A percentile compares a stretch with the other conserved stretches of the same genome.
These are phyloP conservation scores for Leccinum truebloodii DNA, from an alignment of 768 basidiomycete genomes.

Conservation along the genomic window DNA sequence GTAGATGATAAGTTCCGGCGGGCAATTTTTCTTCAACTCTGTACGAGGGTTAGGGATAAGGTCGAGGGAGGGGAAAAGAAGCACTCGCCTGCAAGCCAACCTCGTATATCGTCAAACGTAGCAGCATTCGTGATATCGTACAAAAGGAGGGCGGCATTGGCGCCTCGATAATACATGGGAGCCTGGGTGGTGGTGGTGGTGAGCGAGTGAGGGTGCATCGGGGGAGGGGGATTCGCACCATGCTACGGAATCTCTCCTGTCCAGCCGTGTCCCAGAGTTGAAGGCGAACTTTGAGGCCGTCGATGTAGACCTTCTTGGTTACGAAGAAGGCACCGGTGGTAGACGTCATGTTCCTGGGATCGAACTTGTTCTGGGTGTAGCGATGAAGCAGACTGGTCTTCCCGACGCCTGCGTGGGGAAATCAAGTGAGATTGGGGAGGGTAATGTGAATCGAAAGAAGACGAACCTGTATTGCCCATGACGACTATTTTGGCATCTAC, in stretches of 20 bases:
- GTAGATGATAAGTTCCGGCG: constrained; percentile 87
- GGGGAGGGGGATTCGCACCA: constrained; percentile 51
- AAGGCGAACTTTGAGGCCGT: constrained; percentile 82
- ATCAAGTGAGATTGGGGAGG: constrained; percentile 16
- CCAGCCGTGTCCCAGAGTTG: constrained; percentile 95
- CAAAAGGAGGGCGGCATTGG: constrained; percentile 89
- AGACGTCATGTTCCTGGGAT: constrained; percentile 83
- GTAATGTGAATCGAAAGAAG: constrained; percentile 13
- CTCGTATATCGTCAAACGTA: constrained; percentile 87
- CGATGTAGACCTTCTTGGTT: constrained; percentile 86
- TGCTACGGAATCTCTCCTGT: constrained; percentile 89
- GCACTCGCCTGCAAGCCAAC: constrained; percentile 82
- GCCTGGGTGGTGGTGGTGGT: constrained; percentile 50
- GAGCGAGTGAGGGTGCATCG: constrained; percentile 12
- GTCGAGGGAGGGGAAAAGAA: constrained; percentile 1
- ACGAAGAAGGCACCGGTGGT: constrained; percentile 94
- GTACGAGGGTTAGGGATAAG: constrained; percentile 16
- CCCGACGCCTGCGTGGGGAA: constrained; percentile 65
- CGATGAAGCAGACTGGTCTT: constrained; percentile 90
- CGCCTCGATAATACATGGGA: constrained; percentile 96
- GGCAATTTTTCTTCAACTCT: constrained; percentile 91
- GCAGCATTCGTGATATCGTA: constrained; percentile 93
- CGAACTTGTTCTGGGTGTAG: constrained; percentile 89
- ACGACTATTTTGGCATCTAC: constrained; percentile 96
- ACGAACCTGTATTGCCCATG: constrained; percentile 77